Base-by-base conservation (phyloP, 805 yeast species). In the Saturnispora hagleri region DNA sequence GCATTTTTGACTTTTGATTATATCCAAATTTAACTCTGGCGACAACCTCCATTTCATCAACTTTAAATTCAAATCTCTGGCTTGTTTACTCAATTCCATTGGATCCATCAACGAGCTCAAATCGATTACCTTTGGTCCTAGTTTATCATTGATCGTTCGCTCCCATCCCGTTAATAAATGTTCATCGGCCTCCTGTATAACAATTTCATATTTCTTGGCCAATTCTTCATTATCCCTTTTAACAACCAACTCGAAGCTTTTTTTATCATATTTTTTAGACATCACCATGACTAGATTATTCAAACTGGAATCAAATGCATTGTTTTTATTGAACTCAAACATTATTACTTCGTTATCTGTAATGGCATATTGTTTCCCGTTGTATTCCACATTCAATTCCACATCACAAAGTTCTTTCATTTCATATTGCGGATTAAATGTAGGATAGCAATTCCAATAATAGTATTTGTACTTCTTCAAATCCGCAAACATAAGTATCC, bases 11-110 rank as follows among this genome's bases (percentile, higher is more conserved):
- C 67, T 53, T 56, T 79, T 77, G 22, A 93, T 71, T 2, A 69
- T 62, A 5, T 86, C 90, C 46, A 93, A 71, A 61, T 93, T 78
- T 3, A 93, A 63, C 8, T 80, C 75, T 0, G 99, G 98, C 0
- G 87, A 89, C 17, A 93, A 79, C 58, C 99, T 75, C 99, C 99
- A 93, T 63, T 89, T 89, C 99, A 93, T 93, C 44, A 93, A 71
- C 68, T 88, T 87, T 53, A 93, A 71, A 62, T 93, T 93, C 52
- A 93, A 74, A 64, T 90, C 97, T 5, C 89, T 90, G 0, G 97
- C 91, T 66, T 95, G 98, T 54, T 84, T 86, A 0, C 97, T 91
- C 22, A 93, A 71, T 57, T 85, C 82, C 12, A 73, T 56, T 0
- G 99, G 99, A 63, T 91, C 82, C 36, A 91, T 80, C 43, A 93